phyloP scores from a whole-genome alignment of 2,329 filamentous ascomycete species.

The Colletotrichum sidae region DNA sequence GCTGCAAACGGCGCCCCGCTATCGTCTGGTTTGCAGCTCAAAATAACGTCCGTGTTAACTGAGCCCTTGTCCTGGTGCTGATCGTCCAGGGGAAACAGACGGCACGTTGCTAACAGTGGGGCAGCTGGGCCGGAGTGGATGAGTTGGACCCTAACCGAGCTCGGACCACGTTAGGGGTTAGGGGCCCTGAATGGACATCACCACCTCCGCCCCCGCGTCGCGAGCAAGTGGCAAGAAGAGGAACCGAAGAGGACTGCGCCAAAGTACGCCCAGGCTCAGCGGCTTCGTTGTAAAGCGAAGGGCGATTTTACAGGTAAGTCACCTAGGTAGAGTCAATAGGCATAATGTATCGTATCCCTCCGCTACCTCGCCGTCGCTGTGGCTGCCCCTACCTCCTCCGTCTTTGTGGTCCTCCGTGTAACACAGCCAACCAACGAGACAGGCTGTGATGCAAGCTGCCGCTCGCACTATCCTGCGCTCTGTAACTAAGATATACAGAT shows the following conservation, averaged over 20 bases:
- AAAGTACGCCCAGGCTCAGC: no score
- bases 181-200: no score
- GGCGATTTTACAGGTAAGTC: not conserved
- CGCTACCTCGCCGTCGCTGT: constrained; percentile 4
- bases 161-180: constrained; percentile 3
- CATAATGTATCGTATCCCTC: not conserved
- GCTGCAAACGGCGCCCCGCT: no score
- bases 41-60: constrained; percentile 27
- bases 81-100: constrained; percentile 17
- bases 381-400: constrained; percentile 6
- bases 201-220: no score
- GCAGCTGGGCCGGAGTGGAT: constrained; percentile 6
- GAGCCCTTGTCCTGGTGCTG: constrained; percentile 23
- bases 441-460: constrained; percentile 11
- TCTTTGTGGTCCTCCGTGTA: constrained; percentile 12
- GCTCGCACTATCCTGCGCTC: not conserved
- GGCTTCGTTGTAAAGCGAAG: no score
- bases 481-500: constrained; percentile 3
- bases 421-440: constrained; percentile 14
- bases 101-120: constrained; percentile 23
- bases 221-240: no score
- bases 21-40: not conserved
- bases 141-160: constrained; percentile 30
- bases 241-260: no score
- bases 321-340: not conserved